Evolutionary conservation across 2,329 filamentous ascomycete species (phyloP), one percentile per base, ranked within the genome.

Genomic region (Zymoseptoria brevis): DNA sequence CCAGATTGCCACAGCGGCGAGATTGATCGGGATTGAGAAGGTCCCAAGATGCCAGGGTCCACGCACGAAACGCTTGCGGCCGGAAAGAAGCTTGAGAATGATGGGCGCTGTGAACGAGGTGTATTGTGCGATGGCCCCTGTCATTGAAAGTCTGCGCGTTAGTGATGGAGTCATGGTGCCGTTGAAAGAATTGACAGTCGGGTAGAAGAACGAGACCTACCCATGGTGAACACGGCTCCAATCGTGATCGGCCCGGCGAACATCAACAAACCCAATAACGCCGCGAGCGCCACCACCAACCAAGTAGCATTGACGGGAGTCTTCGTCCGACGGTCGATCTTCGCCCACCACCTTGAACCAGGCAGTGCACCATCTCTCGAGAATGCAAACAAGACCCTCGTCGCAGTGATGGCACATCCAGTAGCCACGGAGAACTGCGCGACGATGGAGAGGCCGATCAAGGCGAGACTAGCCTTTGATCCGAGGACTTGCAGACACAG

Each of bases 41-140:
- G 60, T 58, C 4, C 71, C 71, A n/a, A 72, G 65, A 55, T 72
- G 62, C 70, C 70, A 72, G 22, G 70, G 70, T 2, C 70, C 70
- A 56, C 65, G 67, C 54, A 55, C 61, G 60, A 70, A 71, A 19
- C 62, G 56, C 35, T 62, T 64, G 35, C 60, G 55, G 30, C 65
- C 65, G 56, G 71, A 68, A 60, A 71, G 68, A 16, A 71, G 55
- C 57, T 70, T 69, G 26, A 72, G 58, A 4, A 62, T 62, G 13
- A 72, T 63, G 4, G 70, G 71, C 1, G 66, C 63, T 1, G 67
- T 68, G 60, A 72, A 72, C 5, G 70, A 57, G 1, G 57, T 61
- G 41, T 62, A 64, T 19, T 62, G 60, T 1, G 58, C 62, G 16
- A 62, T 63, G 6, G 58, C 62, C 8, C 53, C 60, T 62, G 24